Percentiles rank a stretch among this genome's conserved stretches.
These are phyloP conservation scores for Monosporascus sp. DNA, from an alignment of 2,329 filamentous ascomycete species.

Conservation along the genomic window DNA sequence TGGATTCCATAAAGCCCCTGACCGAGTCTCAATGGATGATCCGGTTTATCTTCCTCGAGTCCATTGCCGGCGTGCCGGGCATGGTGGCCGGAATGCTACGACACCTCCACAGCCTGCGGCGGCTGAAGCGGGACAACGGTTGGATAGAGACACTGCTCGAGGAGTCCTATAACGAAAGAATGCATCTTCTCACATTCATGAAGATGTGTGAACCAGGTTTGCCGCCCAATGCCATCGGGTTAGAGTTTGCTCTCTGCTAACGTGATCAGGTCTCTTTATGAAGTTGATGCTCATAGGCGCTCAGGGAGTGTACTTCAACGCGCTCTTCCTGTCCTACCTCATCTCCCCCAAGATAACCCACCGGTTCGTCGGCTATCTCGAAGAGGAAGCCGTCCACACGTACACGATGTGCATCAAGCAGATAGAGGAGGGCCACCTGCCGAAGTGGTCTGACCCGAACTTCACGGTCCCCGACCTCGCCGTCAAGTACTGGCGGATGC, in stretches of 20 bases:
- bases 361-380: slow-evolving; percentile 92
- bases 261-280: slow-evolving; percentile 70
- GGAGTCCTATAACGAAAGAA: slow-evolving; percentile 87
- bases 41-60: slow-evolving; percentile 89
- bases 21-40: slow-evolving; percentile 86
- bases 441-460: slow-evolving; percentile 66
- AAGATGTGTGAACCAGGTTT: slow-evolving; percentile 76
- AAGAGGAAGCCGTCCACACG: slow-evolving; percentile 94
- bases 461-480: slow-evolving; percentile 84
- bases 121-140: slow-evolving; percentile 88
- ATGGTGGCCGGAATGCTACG: slow-evolving; percentile 96
- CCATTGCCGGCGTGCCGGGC: slow-evolving; percentile 88
- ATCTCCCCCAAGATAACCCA: slow-evolving; percentile 83
- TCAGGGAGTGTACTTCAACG: slow-evolving; percentile 96
- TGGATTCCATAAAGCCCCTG: slow-evolving; percentile 54
- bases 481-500: slow-evolving; percentile 90
- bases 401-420: slow-evolving; percentile 88
- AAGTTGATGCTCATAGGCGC: slow-evolving; percentile 84
- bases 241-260: slow-evolving; percentile 6
- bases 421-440: slow-evolving; percentile 76
- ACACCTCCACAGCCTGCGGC: slow-evolving; percentile 76
- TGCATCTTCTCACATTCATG: slow-evolving; percentile 90
- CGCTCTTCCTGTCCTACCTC: slow-evolving; percentile 84
- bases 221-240: slow-evolving; percentile 1
- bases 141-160: slow-evolving; percentile 93